Conservation (phyloP, 495 filamentous ascomycete genomes). For the Penicillium nucicola region DNA sequence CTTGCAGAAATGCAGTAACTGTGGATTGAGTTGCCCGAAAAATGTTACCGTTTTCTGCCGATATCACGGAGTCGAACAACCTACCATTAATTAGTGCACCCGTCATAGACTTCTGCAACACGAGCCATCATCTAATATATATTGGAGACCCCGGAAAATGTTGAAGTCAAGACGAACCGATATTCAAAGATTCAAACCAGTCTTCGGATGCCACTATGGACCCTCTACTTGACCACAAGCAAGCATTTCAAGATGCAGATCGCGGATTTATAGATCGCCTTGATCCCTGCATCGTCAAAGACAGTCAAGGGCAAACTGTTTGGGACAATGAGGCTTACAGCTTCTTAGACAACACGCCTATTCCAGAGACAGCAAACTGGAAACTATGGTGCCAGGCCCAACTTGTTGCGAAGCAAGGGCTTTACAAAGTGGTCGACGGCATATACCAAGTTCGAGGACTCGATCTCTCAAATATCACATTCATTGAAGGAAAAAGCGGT, state of each 20-base stretch:
- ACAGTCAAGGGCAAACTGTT: slow-evolving; percentile 1
- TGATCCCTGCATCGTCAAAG: slow-evolving; percentile 6
- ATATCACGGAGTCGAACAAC: no score
- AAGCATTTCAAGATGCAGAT: neutral
- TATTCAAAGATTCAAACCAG: no score
- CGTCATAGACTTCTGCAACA: no score
- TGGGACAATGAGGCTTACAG: slow-evolving; percentile 16
- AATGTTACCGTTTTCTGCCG: no score
- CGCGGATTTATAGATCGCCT: slow-evolving; percentile 12
- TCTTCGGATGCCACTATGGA: no score
- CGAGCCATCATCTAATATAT: no score
- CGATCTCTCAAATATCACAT: slow-evolving; percentile 20
- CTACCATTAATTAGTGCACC: no score
- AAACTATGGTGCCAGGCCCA: slow-evolving; percentile 19
- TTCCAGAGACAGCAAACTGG: slow-evolving; percentile 12
- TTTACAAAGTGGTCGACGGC: slow-evolving; percentile 13
- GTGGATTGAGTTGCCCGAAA: no score
- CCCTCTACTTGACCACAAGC: neutral
- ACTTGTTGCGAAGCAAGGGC: slow-evolving; percentile 11
- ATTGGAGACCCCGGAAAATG: no score
- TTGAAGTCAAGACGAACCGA: no score
- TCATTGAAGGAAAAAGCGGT: slow-evolving; percentile 18
- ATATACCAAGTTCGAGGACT: slow-evolving; percentile 20
- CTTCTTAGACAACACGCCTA: slow-evolving; percentile 7
- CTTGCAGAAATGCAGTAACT: no score